These are phyloP conservation scores for Phaeophleospora eucalypticola DNA, from an alignment of 2,329 filamentous ascomycete species.

Conservation along the genomic window DNA sequence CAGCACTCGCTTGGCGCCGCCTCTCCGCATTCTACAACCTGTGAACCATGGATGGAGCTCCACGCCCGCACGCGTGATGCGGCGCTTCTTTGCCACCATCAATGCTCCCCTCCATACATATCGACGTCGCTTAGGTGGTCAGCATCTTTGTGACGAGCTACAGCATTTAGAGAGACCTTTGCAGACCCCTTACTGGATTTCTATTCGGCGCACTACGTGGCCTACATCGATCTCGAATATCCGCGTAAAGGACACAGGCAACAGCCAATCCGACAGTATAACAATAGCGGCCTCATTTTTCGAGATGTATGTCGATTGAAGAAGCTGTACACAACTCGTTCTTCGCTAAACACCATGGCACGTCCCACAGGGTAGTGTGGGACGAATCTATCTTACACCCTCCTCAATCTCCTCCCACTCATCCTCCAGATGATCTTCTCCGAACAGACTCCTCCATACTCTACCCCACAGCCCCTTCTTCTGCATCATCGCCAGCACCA, in stretches of 20 bases:
- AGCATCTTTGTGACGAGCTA: background rate
- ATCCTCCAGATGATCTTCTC: conserved; percentile 53
- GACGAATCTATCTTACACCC: background rate
- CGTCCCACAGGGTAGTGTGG: background rate
- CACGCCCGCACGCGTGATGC: background rate
- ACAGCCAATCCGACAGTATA: no score
- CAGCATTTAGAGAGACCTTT: background rate
- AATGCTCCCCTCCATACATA: background rate
- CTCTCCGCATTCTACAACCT: no score
- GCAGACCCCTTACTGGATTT: no score
- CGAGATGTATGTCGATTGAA: no score
- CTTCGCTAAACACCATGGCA: background rate
- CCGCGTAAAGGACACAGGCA: no score
- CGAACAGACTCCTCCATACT: conserved; percentile 65
- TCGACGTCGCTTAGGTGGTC: background rate
- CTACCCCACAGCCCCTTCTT: conserved; percentile 91
- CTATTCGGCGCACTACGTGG: no score
- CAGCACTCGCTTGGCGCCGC: no score
- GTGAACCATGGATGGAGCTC: background rate
- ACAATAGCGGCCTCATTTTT: no score
- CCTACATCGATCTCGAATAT: no score
- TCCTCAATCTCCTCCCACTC: conserved; percentile 45
- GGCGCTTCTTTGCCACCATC: background rate
- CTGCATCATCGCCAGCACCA: conserved; percentile 85
- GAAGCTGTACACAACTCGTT: background rate